phyloP scores from a whole-genome alignment of 495 filamentous ascomycete species.

The Hypoxylon trugodes region DNA sequence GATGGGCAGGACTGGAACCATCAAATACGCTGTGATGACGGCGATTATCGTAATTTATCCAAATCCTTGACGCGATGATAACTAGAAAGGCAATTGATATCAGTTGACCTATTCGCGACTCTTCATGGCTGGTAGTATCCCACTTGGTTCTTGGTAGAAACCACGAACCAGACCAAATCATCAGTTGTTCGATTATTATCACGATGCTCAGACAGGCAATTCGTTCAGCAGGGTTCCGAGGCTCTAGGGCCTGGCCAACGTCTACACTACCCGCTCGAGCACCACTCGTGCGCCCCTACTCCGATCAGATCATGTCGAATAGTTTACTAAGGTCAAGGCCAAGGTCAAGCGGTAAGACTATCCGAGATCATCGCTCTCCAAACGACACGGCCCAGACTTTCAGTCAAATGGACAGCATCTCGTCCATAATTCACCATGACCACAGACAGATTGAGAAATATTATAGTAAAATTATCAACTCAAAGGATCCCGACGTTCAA shows the following conservation, averaged over 20 bases:
- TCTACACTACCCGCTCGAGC: background rate
- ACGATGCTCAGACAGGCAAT: constrained; percentile 24
- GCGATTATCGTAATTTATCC: constrained; percentile 1
- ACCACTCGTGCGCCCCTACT: constrained; percentile 14
- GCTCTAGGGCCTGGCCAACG: background rate
- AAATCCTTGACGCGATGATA: constrained; percentile 24
- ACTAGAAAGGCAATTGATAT: constrained; percentile 5
- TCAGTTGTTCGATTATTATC: background rate
- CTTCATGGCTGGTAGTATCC: background rate
- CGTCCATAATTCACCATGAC: constrained; percentile 62
- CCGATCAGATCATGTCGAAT: constrained; percentile 12
- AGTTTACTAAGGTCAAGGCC: background rate
- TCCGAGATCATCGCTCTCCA: background rate
- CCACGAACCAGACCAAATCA: background rate
- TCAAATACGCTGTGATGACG: constrained; percentile 34
- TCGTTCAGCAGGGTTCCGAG: background rate
- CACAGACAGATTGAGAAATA: constrained; percentile 68
- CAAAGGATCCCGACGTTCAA: constrained; percentile 58
- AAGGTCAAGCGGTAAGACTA: background rate
- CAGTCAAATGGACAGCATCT: constrained; percentile 16
- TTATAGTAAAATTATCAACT: constrained; percentile 64
- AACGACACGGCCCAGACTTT: constrained; percentile 2
- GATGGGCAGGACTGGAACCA: constrained; percentile 10
- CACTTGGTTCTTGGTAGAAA: background rate
- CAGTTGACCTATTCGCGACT: background rate